Evolutionary conservation across 2,329 filamentous ascomycete genomes (phyloP), one percentile per base, ranked within the genome.

Genomic region (Cryoendolithus antarcticus): DNA sequence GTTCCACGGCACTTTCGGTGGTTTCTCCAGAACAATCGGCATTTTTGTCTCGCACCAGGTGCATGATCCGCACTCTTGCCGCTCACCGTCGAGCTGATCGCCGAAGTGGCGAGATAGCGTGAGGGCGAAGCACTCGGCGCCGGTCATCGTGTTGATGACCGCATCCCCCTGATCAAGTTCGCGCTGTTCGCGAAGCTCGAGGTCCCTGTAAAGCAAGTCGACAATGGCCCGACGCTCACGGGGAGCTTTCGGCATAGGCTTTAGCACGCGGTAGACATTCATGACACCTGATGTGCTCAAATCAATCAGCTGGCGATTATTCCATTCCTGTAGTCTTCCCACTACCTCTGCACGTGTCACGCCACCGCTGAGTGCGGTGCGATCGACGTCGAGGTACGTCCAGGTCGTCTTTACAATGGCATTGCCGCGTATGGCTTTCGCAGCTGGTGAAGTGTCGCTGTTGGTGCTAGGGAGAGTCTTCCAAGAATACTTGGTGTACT

Each of bases 51-150:
- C 56, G 38, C 61, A 63, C 55, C 58, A 71, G 1, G 70, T 74
- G 49, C 74, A 77, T 43, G 75, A 70, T 0, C 70, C 72, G 41
- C 75, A 79, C 11, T 64, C 58, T 1, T 52, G 45, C 35, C 62
- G 63, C 0, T 57, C 56, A 4, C 60, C 56, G 0, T 67, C 65
- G 3, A 74, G 53, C 3, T 53, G 53, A 54, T 76, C 75, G 12
- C 73, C 74, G 44, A 80, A 78, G 46, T 80, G 70, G 19, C 63
- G 49, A 0, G 75, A 71, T 1, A 80, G 59, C 0, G 63, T 57
- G 1, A 58, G 56, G 0, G 74, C 67, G 40, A 75, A 71, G 48
- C 75, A 80, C 12, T 58, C 51, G 2, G 53, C 46, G 0, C 61
- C 64, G 0, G 74, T 77, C 41, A 79, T 60, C 3, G 79, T 62